These are phyloP conservation scores for Peronosclerospora sorghi DNA, from an alignment of 352 stramenopile genomes.

Conservation along the genomic window DNA sequence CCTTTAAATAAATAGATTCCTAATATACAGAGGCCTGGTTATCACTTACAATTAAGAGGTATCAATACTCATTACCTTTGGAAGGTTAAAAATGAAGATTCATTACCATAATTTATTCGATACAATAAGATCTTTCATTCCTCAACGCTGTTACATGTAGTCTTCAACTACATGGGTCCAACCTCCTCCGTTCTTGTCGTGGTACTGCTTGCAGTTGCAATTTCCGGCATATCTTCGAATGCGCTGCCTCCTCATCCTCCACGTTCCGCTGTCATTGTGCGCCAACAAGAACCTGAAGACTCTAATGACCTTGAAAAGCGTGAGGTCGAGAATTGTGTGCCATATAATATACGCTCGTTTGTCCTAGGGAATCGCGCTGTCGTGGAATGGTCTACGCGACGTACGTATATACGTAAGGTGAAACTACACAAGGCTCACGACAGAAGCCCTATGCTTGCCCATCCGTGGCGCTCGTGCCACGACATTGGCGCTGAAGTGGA, in stretches of 20 bases:
- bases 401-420: conserved; percentile 64
- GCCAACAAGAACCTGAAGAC: conserved; percentile 34
- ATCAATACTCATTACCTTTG: no score
- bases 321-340: conserved; percentile 79
- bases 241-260: conserved; percentile 1
- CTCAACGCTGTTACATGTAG: no score
- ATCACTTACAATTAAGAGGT: no score
- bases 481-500: conserved; percentile 46
- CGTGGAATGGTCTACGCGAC: conserved; percentile 59
- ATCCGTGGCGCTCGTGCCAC: conserved; percentile 59
- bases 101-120: no score
- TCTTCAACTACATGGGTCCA: no score
- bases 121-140: no score
- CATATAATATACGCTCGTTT: conserved; percentile 67
- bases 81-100: no score
- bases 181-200: not conserved
- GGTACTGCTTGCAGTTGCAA: conserved; percentile 1
- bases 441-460: conserved; percentile 11
- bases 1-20: no score
- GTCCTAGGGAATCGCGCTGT: conserved; percentile 37
- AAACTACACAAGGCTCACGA: conserved; percentile 34
- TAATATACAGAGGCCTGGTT: no score
- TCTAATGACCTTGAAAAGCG: conserved; percentile 58
- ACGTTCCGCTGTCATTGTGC: conserved; percentile 9
- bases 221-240: not conserved